Base-by-base conservation (phyloP, 345 rosid species). In the Hibiscus tridactylites region DNA sequence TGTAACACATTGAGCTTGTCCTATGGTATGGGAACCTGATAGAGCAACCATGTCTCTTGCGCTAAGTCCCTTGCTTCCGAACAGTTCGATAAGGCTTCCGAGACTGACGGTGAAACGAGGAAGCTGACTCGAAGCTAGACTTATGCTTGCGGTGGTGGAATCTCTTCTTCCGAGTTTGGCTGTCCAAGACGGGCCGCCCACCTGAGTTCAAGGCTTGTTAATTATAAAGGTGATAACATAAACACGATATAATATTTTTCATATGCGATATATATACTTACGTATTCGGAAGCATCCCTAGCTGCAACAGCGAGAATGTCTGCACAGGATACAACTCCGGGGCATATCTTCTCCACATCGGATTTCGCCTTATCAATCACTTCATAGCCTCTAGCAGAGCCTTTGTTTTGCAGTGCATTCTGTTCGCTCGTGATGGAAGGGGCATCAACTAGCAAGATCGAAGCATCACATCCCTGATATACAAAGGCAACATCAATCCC, bases 321-420 rank as follows among this genome's bases (percentile, higher is more conserved):
- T 0, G 91, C 87, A 65, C 92, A 88, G 46, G 92, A 88, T 49
- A 88, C 90, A 21, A 79, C 79, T 6, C 87, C 85, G 0, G 88
- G 88, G 59, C 88, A 86, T 47, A 72, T 68, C 7, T 74, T 88
- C 47, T 88, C 92, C 0, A 84, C 79, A 1, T 85, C 84, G 21
- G 81, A 68, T 83, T 85, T 87, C 56, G 83, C 78, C 47, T 75
- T 68, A 60, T 87, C 87, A 52, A 87, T 70, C 3, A 85, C 88
- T 9, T 67, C 71, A 53, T 73, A 83, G 2, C 88, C 85, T 16
- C 60, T 72, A 6, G 69, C 78, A 0, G 84, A 79, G 57, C 29
- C n/a, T 0, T 1, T 7, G 46, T 87, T 87, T 37, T 81, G 87
- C 8, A n/a, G 3, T n/a, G 72, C 88, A 3, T 62, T 21, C 61